phyloP scores from a whole-genome alignment of 2,329 filamentous ascomycete species.

The Cladophialophora psammophila region DNA sequence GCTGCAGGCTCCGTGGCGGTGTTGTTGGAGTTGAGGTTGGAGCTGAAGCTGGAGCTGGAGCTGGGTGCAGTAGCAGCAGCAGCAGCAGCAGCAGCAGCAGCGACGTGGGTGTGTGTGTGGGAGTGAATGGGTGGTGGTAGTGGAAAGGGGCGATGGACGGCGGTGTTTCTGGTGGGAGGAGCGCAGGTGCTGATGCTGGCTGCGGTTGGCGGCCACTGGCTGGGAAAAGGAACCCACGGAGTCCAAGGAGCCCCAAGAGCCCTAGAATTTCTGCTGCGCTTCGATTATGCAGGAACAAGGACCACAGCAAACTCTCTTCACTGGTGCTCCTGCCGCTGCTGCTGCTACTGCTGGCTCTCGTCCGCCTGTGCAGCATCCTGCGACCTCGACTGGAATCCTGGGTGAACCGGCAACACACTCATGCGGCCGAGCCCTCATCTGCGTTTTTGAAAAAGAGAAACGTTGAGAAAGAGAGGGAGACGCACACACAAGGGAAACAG shows the following conservation, averaged over 20 bases:
- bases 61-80: too few relatives aligned
- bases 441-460: neutral
- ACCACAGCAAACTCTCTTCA: slow-evolving; percentile 11
- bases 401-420: neutral
- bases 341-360: slow-evolving; percentile 2
- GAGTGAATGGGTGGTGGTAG: neutral
- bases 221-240: neutral
- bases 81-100: slow-evolving; percentile 2
- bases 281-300: slow-evolving; percentile 19
- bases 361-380: slow-evolving; percentile 16
- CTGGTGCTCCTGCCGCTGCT: neutral
- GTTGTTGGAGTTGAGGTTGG: slow-evolving; percentile 20
- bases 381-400: neutral
- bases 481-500: slow-evolving; percentile 1
- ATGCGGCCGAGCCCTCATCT: neutral
- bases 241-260: neutral
- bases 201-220: slow-evolving; percentile 21
- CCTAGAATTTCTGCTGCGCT: slow-evolving; percentile 11
- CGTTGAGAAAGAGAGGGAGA: neutral
- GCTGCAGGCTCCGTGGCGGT: slow-evolving; percentile 38
- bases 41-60: neutral
- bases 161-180: neutral
- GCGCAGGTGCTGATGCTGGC: slow-evolving; percentile 2
- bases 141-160: slow-evolving; percentile 19
- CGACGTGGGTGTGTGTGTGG: slow-evolving; percentile 1